Evolutionary conservation across 805 yeast species (phyloP), one percentile per base, ranked within the genome.

Genomic region (Lipomyces spencermartinsiae): DNA sequence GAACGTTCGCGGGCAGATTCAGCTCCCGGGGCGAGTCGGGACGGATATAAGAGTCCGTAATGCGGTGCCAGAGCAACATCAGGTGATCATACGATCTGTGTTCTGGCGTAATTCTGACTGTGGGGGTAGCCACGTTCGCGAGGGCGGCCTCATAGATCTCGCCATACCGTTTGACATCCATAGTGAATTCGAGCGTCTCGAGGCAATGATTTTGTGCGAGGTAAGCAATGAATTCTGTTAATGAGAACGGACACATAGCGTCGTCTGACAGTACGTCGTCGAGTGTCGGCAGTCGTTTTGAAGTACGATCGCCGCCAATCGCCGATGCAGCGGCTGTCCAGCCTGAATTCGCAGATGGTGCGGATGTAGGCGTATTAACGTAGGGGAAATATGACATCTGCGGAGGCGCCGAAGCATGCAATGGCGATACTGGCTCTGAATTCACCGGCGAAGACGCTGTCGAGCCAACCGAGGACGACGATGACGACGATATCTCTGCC

Each of bases 121-220:
- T 55, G 56, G 35, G 12, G 64, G n/a, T 12, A 39, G 55, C 22
- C 53, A 59, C 25, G 39, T 25, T 56, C 35, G 49, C n/a, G 33
- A 29, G 37, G 31, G 61, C 64, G 43, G 66, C 31, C 12, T 49
- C 34, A 33, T 66, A 74, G 43, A 60, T 62, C 8, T 61, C 61
- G 19, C 57, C 34, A 64, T 78, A 78, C 25, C 74, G 64, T 8
- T 63, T 63, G 35, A 72, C 76, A 61, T 77, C 80, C 58, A 73
- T 51, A 2, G 73, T 62, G 63, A 78, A 78, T 62, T 77, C 78
- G 35, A 78, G 74, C 1, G 73, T 69, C 68, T 78, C 80, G 39
- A 69, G 67, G 35, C 79, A 77, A 64, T 76, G 78, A 46, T 75
- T 72, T 53, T 74, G 75, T n/a, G 73, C 69, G 31, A 78, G 66